Conservation (phyloP, 140 eudicot species). For the Stevia rebaudiana region DNA sequence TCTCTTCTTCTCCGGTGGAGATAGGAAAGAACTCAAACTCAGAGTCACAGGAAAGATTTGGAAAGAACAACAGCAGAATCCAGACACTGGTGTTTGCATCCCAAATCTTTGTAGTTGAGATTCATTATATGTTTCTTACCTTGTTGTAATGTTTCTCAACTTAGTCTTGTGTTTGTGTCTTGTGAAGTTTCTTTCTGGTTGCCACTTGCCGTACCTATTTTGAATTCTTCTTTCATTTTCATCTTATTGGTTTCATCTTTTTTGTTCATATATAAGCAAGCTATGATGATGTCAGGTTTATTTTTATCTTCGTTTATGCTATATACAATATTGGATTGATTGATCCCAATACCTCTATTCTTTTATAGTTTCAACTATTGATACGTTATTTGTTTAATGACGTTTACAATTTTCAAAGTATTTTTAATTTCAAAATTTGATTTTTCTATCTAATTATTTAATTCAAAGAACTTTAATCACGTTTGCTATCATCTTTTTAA, state of each 20-base stretch:
- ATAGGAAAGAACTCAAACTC: slow-evolving; percentile 82
- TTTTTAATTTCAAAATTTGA: too few relatives aligned
- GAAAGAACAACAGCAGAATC: slow-evolving; percentile 88
- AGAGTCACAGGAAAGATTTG: slow-evolving; percentile 93
- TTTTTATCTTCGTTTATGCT: too few relatives aligned
- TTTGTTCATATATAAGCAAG: not conserved
- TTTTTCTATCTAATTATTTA: too few relatives aligned
- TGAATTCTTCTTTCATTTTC: too few relatives aligned
- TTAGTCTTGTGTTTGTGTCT: not conserved
- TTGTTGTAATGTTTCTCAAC: not conserved
- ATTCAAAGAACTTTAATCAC: too few relatives aligned
- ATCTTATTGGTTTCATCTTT: not conserved
- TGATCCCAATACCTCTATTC: too few relatives aligned
- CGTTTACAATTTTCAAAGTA: too few relatives aligned
- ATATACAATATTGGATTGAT: too few relatives aligned
- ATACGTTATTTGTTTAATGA: too few relatives aligned
- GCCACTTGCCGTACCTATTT: not conserved
- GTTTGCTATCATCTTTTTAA: too few relatives aligned
- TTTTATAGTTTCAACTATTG: too few relatives aligned
- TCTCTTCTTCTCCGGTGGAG: slow-evolving; percentile 90
- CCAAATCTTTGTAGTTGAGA: slow-evolving; percentile 75
- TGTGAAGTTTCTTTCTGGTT: not conserved
- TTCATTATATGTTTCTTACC: not conserved
- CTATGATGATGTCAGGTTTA: too few relatives aligned
- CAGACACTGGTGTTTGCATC: slow-evolving; percentile 64